Evolutionary conservation across 2,329 filamentous ascomycete genomes (phyloP).

Genomic region (Epicoccum nigrum): DNA sequence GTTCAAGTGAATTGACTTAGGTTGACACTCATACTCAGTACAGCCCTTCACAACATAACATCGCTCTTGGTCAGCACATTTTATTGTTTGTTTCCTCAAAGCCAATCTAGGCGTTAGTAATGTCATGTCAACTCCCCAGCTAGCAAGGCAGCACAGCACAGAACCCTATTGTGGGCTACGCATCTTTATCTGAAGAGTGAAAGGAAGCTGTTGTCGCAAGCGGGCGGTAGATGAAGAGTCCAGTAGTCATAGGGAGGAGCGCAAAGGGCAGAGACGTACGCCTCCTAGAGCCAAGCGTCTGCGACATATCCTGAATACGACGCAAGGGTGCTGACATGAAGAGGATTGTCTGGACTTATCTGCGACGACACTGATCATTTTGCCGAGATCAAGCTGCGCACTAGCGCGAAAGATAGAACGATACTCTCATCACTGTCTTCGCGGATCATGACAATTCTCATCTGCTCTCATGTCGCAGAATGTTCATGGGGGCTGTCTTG

Average conservation of each 20-base stretch:
- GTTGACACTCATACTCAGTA: too few species aligned
- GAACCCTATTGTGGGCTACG: too few species aligned
- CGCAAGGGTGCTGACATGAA: slow-evolving; percentile 3
- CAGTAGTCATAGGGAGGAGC: too few species aligned
- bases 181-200: too few species aligned
- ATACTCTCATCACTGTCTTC: background rate
- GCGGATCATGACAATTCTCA: background rate
- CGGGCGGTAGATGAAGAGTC: background rate
- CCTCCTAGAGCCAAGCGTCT: background rate
- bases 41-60: too few species aligned
- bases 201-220: background rate
- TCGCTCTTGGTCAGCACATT: too few species aligned
- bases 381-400: slow-evolving; percentile 7
- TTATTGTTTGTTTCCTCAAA: too few species aligned
- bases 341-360: background rate
- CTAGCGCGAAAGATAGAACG: slow-evolving; percentile 1
- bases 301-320: background rate
- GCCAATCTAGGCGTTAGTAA: too few species aligned
- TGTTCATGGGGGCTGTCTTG: background rate
- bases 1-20: too few species aligned
- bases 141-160: too few species aligned
- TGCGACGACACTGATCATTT: slow-evolving; percentile 4
- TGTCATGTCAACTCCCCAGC: too few species aligned
- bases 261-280: background rate
- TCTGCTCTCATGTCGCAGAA: background rate